These are phyloP conservation scores for Ambrosiella cleistominuta DNA, from an alignment of 2,329 filamentous ascomycete species.

Conservation along the genomic window DNA sequence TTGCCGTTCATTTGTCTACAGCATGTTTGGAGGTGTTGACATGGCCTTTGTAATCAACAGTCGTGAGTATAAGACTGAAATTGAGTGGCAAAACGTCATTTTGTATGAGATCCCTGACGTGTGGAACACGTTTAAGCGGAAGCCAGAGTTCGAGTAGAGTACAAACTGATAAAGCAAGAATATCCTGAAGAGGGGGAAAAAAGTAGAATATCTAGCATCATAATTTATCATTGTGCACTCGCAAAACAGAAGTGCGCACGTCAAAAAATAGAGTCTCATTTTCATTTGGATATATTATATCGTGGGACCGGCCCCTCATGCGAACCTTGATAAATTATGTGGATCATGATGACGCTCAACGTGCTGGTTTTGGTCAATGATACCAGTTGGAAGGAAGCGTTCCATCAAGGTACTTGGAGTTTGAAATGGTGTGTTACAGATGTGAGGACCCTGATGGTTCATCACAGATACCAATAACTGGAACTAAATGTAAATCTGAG, in stretches of 20 bases:
- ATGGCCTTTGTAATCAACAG: conserved; percentile 6
- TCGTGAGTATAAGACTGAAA: background rate
- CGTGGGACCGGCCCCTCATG: background rate
- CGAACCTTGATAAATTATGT: background rate
- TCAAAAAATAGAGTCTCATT: background rate
- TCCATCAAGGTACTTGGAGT: conserved; percentile 2
- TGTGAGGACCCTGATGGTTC: background rate
- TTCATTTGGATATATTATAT: background rate
- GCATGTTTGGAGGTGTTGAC: background rate
- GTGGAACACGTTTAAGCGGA: background rate
- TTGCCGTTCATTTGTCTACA: background rate
- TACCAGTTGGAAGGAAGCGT: background rate
- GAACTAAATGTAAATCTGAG: background rate
- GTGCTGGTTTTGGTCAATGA: background rate
- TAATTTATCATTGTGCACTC: background rate
- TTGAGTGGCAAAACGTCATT: background rate
- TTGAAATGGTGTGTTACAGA: background rate
- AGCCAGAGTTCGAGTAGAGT: background rate
- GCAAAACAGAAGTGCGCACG: too few relatives aligned
- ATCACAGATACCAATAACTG: background rate
- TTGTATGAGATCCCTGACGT: background rate
- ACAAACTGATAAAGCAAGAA: background rate
- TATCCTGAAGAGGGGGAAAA: background rate
- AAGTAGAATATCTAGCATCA: background rate
- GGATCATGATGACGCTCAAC: background rate